Evolutionary conservation across 2,329 filamentous ascomycete species (phyloP).

Genomic region (Elsinoe ampelina): DNA sequence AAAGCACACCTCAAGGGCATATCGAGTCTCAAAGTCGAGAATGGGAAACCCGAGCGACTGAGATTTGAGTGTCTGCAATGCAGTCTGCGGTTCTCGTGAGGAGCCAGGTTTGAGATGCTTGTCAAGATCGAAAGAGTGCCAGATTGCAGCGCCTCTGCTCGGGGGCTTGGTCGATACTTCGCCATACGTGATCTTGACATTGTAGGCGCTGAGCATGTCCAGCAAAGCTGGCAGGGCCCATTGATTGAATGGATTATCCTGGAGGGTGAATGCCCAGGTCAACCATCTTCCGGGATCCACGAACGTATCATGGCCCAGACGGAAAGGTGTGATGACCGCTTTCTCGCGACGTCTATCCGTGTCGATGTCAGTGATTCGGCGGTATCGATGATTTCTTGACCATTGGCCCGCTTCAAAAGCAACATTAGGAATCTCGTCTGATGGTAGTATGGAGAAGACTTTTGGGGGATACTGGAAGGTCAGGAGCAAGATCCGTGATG

Average conservation of each 20-base stretch:
- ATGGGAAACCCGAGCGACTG: conserved; percentile 20
- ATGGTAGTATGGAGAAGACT: conserved; percentile 30
- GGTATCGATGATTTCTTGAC: conserved; percentile 47
- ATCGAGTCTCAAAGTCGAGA: conserved; percentile 60
- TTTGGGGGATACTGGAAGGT: conserved; percentile 33
- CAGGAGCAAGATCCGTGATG: conserved; percentile 23
- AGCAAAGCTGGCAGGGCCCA: not conserved
- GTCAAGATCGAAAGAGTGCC: conserved; percentile 2
- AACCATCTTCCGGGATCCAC: conserved; percentile 48
- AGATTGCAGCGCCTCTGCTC: not conserved
- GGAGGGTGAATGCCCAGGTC: conserved; percentile 36
- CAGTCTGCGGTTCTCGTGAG: conserved; percentile 9
- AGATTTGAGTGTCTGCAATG: conserved; percentile 18
- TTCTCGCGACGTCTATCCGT: conserved; percentile 24
- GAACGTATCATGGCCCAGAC: conserved; percentile 1
- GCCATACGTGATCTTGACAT: conserved; percentile 1
- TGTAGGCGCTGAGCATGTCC: conserved; percentile 11
- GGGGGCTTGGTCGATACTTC: not conserved
- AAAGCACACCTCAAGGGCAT: conserved; percentile 90
- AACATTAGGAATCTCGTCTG: conserved; percentile 32
- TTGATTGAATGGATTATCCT: conserved; percentile 35
- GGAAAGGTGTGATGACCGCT: conserved; percentile 10
- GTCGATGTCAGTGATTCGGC: conserved; percentile 55
- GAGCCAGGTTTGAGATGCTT: conserved; percentile 10
- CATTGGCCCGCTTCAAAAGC: conserved; percentile 39